Evolutionary conservation across 2,329 filamentous ascomycete species (phyloP).

Genomic region (Diaporthe sp.): DNA sequence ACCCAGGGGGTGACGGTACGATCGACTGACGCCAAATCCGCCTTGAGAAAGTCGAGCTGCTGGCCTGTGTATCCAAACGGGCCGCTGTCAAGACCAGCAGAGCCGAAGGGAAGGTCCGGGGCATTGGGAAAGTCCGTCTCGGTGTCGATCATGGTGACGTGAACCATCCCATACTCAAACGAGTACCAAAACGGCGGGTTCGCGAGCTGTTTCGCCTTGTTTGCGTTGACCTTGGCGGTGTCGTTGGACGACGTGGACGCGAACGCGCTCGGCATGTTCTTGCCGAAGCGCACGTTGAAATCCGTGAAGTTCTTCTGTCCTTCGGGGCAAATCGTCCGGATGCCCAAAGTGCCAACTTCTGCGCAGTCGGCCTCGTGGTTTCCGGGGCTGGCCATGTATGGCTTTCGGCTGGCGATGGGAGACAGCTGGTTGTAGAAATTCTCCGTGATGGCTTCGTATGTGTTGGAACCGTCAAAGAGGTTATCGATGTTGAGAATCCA

Average conservation of each 20-base stretch:
- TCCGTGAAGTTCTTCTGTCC: conserved; percentile 74
- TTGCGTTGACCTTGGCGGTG: conserved; percentile 58
- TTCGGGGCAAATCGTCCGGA: conserved; percentile 55
- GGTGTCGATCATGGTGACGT: conserved; percentile 68
- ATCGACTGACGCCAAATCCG: conserved; percentile 69
- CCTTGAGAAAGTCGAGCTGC: conserved; percentile 67
- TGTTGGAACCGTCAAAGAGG: conserved; percentile 60
- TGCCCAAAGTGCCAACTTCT: conserved; percentile 50
- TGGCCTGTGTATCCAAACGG: conserved; percentile 64
- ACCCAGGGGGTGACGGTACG: conserved; percentile 68
- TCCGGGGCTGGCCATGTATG: conserved; percentile 69
- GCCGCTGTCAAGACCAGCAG: conserved; percentile 58
- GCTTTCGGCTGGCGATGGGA: conserved; percentile 65
- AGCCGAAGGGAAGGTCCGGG: conserved; percentile 59
- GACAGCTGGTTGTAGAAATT: conserved; percentile 69
- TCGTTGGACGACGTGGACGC: conserved; percentile 60
- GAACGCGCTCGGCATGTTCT: conserved; percentile 66
- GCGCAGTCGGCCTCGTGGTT: conserved; percentile 71
- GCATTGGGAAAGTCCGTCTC: conserved; percentile 68
- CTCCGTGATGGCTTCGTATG: conserved; percentile 70
- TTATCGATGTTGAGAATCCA: conserved; percentile 64
- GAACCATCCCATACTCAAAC: conserved; percentile 71
- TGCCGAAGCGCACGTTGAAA: conserved; percentile 67
- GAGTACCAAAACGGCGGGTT: conserved; percentile 72
- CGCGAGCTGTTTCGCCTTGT: conserved; percentile 59